Conservation (phyloP, 2,329 filamentous ascomycete species). For the Ceratocystis harringtonii region DNA sequence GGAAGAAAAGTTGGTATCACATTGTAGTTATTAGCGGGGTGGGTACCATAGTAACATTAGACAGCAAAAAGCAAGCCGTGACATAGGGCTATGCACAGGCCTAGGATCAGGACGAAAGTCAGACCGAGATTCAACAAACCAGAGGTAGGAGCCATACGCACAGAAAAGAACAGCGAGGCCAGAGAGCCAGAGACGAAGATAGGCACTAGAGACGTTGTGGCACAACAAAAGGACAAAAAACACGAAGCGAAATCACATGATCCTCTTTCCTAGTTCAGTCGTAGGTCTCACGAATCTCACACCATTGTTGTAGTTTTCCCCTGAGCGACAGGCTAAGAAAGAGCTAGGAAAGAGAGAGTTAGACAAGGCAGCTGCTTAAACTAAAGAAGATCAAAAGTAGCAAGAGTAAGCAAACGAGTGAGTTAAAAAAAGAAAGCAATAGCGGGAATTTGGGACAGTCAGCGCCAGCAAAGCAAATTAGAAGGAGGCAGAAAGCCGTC, state of each 20-base stretch:
- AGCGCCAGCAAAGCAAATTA: constrained; percentile 1
- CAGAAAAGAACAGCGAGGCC: neutral
- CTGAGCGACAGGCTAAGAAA: neutral
- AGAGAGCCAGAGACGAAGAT: neutral
- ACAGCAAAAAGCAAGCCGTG: neutral
- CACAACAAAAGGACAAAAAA: neutral
- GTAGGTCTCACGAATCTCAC: neutral
- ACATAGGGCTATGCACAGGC: constrained; percentile 1
- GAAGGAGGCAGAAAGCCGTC: neutral
- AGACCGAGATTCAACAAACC: neutral
- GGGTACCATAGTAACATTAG: neutral
- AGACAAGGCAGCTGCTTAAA: neutral
- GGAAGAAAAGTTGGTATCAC: neutral
- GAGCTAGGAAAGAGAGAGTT: neutral
- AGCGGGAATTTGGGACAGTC: neutral
- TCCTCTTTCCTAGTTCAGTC: neutral
- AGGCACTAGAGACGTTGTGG: neutral
- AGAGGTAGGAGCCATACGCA: neutral
- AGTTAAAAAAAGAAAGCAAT: neutral
- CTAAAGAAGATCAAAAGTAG: neutral
- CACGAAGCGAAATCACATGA: neutral
- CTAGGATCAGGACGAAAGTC: neutral
- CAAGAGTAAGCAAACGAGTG: neutral
- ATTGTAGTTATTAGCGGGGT: neutral
- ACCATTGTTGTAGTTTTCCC: neutral